Percentiles rank a stretch among this genome's conserved stretches.
These are phyloP conservation scores for Copromyces sp. DNA, from an alignment of 495 filamentous ascomycete genomes.

Conservation along the genomic window DNA sequence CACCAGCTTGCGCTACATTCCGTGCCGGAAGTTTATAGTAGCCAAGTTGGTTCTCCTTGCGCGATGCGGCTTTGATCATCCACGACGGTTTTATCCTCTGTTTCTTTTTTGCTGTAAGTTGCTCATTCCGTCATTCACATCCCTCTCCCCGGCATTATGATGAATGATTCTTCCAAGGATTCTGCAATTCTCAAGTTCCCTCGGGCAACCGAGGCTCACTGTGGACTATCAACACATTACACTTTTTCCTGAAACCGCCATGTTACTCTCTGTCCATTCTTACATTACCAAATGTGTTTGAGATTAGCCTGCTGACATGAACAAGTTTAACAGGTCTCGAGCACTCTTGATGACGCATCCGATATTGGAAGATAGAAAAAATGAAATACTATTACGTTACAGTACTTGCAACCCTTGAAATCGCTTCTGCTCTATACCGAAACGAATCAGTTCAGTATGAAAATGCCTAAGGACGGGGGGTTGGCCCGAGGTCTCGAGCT, in stretches of 20 bases:
- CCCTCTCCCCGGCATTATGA: constrained; percentile 5
- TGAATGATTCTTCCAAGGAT: constrained; percentile 44
- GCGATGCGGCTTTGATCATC: background rate
- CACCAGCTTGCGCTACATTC: background rate
- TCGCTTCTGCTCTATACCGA: background rate
- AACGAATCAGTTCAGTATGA: too few species aligned
- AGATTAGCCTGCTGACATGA: background rate
- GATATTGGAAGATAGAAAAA: background rate
- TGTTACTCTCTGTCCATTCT: constrained; percentile 2
- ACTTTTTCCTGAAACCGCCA: constrained; percentile 10
- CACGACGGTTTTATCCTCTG: background rate
- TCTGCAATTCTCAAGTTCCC: constrained; percentile 46
- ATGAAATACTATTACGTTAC: background rate
- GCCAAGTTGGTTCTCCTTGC: background rate
- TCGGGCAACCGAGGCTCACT: constrained; percentile 8
- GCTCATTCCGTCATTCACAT: background rate
- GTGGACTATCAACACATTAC: constrained; percentile 27
- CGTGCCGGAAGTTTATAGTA: background rate
- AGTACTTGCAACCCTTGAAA: background rate
- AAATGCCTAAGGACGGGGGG: too few species aligned
- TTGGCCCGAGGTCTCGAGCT: background rate
- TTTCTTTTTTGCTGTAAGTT: background rate
- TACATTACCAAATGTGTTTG: background rate
- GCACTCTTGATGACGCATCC: background rate
- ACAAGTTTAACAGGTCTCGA: background rate